Evolutionary conservation across 2,329 filamentous ascomycete genomes (phyloP).

Genomic region (Tolypocladium tropicale): DNA sequence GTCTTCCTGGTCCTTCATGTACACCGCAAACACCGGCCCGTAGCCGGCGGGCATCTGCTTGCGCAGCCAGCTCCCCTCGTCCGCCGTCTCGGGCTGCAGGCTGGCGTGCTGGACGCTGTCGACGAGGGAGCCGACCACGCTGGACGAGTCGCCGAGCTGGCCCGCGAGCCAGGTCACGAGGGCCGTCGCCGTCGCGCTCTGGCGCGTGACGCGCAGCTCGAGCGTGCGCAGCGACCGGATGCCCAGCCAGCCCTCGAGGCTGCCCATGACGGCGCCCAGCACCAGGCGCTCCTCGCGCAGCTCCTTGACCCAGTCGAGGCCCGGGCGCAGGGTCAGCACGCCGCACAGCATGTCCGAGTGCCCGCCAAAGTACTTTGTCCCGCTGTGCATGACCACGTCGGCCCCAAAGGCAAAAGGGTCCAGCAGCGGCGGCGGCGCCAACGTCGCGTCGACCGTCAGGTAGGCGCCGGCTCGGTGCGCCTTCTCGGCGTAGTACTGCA

Average conservation of each 20-base stretch:
- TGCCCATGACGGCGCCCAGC: constrained; percentile 79
- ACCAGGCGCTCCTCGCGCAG: constrained; percentile 62
- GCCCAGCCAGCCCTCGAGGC: constrained; percentile 84
- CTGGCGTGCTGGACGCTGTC: constrained; percentile 64
- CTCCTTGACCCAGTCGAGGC: constrained; percentile 43
- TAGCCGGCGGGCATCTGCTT: constrained; percentile 88
- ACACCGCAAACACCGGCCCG: constrained; percentile 77
- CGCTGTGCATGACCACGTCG: constrained; percentile 83
- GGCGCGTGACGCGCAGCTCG: constrained; percentile 68
- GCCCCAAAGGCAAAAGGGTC: constrained; percentile 76
- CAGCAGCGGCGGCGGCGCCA: constrained; percentile 80
- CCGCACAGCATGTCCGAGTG: constrained; percentile 92
- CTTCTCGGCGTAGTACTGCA: constrained; percentile 59
- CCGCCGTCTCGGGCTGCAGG: constrained; percentile 54
- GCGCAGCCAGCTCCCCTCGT: constrained; percentile 59
- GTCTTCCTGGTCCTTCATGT: constrained; percentile 45
- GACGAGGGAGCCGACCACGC: constrained; percentile 42
- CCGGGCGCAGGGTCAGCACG: constrained; percentile 57
- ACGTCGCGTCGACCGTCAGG: constrained; percentile 81
- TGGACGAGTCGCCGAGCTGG: constrained; percentile 29
- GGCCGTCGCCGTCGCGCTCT: constrained; percentile 58
- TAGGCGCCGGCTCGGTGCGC: constrained; percentile 65
- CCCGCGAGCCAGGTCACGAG: constrained; percentile 63
- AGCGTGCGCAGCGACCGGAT: constrained; percentile 78
- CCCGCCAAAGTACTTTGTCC: constrained; percentile 93